These are phyloP conservation scores for Esteya vermicola DNA, from an alignment of 2,329 filamentous ascomycete genomes.

Conservation along the genomic window DNA sequence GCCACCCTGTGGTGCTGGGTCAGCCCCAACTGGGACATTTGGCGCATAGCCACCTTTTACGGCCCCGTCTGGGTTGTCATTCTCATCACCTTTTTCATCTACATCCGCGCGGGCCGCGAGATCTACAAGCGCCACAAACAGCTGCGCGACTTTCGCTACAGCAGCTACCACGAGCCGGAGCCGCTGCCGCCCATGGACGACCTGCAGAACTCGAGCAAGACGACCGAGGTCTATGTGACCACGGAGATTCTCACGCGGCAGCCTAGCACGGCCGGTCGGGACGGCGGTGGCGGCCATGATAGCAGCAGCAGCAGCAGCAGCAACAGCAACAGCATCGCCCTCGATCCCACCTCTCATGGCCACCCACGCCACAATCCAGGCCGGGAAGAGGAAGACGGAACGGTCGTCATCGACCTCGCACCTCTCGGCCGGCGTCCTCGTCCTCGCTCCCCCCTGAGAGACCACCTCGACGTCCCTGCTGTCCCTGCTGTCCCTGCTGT, in stretches of 20 bases:
- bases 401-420: constrained; percentile 20
- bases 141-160: constrained; percentile 42
- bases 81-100: constrained; percentile 47
- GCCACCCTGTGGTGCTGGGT: constrained; percentile 79
- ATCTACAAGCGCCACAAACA: constrained; percentile 55
- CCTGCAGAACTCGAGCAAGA: constrained; percentile 34
- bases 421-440: constrained; percentile 19
- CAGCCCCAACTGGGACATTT: constrained; percentile 47
- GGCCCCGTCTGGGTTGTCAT: constrained; percentile 55
- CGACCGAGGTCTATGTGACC: constrained; percentile 51
- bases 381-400: too few relatives aligned
- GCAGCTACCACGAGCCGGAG: constrained; percentile 28
- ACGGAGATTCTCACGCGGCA: constrained; percentile 26
- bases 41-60: constrained; percentile 65
- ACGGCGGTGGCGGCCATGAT: too few relatives aligned
- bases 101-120: constrained; percentile 48
- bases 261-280: constrained; percentile 10
- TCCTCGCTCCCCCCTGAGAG: constrained; percentile 18
- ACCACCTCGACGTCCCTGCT: neutral
- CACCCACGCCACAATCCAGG: too few relatives aligned
- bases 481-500: neutral
- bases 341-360: too few relatives aligned
- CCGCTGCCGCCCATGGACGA: constrained; percentile 25
- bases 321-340: too few relatives aligned
- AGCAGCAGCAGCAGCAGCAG: too few relatives aligned